phyloP scores from a whole-genome alignment of 352 stramenopile species.

The Phytophthora rubi region DNA sequence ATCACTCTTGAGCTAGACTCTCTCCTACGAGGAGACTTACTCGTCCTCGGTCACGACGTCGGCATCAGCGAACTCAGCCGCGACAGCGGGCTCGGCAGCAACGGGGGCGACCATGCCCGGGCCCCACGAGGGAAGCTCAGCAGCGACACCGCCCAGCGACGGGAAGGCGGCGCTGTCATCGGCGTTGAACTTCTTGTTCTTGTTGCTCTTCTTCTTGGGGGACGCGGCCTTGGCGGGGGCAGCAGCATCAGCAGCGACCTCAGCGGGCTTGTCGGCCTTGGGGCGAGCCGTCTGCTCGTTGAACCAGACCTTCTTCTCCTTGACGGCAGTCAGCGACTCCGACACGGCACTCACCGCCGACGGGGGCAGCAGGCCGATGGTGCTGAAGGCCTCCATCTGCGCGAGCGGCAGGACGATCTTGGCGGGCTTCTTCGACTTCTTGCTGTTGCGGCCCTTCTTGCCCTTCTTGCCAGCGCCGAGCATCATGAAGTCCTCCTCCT shows the following conservation, averaged over 20 bases:
- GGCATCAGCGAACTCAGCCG: slow-evolving; percentile 45
- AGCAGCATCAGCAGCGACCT: slow-evolving; percentile 22
- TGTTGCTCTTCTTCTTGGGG: slow-evolving; percentile 72
- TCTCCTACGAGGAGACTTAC: slow-evolving; percentile 33
- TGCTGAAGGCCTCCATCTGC: slow-evolving; percentile 91
- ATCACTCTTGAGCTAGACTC: slow-evolving; percentile 17
- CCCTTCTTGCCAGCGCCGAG: slow-evolving; percentile 71
- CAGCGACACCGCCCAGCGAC: slow-evolving; percentile 64
- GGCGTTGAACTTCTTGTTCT: slow-evolving; percentile 89
- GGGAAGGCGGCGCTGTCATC: slow-evolving; percentile 82
- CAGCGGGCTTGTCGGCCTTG: slow-evolving; percentile 45
- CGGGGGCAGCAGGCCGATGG: slow-evolving; percentile 91
- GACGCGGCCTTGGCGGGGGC: slow-evolving; percentile 41
- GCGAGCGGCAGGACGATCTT: slow-evolving; percentile 83
- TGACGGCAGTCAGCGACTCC: slow-evolving; percentile 92
- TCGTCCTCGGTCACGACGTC: slow-evolving; percentile 54
- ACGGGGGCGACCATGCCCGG: slow-evolving; percentile 58
- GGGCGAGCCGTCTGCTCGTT: slow-evolving; percentile 65
- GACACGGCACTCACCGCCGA: slow-evolving; percentile 82
- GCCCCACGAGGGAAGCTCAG: slow-evolving; percentile 59
- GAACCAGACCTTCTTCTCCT: slow-evolving; percentile 95
- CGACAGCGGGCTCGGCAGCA: slow-evolving; percentile 42
- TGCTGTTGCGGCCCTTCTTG: slow-evolving; percentile 66
- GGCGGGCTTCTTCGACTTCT: slow-evolving; percentile 81
- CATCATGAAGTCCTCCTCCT: slow-evolving; percentile 87